A percentile compares a stretch with the other conserved stretches of the same genome.
phyloP scores from a whole-genome alignment of 1,139 yeast genomes.

The Sugiyamaella novakii region DNA sequence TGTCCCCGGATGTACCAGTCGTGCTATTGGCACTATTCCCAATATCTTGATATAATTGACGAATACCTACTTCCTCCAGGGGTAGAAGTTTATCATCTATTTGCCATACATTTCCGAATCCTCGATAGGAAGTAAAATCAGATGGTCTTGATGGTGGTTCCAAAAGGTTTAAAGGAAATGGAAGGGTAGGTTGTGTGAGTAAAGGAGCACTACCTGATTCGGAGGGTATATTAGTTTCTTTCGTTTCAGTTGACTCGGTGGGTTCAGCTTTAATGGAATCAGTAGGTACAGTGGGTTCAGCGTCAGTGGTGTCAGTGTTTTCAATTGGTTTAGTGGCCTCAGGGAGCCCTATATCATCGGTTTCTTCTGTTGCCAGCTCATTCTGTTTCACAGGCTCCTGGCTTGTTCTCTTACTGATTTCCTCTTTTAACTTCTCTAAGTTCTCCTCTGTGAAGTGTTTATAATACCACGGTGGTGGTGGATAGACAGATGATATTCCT shows the following conservation, averaged over 20 bases:
- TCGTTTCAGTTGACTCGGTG: slow-evolving; percentile 7
- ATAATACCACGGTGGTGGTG: slow-evolving; percentile 83
- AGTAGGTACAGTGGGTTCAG: too few species aligned
- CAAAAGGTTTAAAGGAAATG: slow-evolving; percentile 50
- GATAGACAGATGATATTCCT: slow-evolving; percentile 63
- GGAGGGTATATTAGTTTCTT: background rate
- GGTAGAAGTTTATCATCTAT: slow-evolving; percentile 69
- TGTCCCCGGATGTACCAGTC: slow-evolving; percentile 26
- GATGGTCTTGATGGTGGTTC: slow-evolving; percentile 67
- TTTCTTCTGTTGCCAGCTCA: too few species aligned
- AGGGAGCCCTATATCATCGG: too few species aligned
- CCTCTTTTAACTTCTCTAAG: slow-evolving; percentile 43
- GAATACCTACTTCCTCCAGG: slow-evolving; percentile 66
- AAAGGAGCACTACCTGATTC: too few species aligned
- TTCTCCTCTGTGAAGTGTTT: slow-evolving; percentile 69
- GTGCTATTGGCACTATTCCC: slow-evolving; percentile 33
- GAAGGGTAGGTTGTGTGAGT: too few species aligned
- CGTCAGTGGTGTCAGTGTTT: background rate
- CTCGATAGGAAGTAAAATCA: slow-evolving; percentile 59
- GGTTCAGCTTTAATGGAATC: slow-evolving; percentile 28
- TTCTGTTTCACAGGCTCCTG: too few species aligned
- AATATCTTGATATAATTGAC: slow-evolving; percentile 55
- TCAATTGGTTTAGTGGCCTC: background rate
- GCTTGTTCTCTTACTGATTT: background rate
- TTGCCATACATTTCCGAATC: slow-evolving; percentile 84